Percentiles rank a stretch among this genome's conserved stretches.
Conservation (phyloP, 2,329 filamentous ascomycete species). For the Phialophora chinensis region DNA sequence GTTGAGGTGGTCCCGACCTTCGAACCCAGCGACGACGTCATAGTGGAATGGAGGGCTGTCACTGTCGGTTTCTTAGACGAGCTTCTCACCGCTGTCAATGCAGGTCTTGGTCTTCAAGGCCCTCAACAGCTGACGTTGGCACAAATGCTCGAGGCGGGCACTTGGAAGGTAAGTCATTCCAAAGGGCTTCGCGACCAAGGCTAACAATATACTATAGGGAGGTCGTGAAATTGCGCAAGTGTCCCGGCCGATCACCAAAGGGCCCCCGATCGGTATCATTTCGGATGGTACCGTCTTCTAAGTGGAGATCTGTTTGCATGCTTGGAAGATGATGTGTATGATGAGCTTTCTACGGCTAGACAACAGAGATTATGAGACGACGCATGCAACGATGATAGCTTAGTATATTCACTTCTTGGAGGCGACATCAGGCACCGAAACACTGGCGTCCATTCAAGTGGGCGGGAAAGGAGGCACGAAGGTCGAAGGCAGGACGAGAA, state of each 20-base stretch:
- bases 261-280: constrained; percentile 93
- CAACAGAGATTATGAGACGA: constrained; percentile 26
- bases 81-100: constrained; percentile 72
- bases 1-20: constrained; percentile 77
- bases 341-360: constrained; percentile 10
- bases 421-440: background rate
- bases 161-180: constrained; percentile 80
- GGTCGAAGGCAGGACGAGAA: background rate
- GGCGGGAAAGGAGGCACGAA: background rate
- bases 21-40: constrained; percentile 74
- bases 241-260: constrained; percentile 92
- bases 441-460: background rate
- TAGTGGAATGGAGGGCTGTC: constrained; percentile 78
- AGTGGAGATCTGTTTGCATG: constrained; percentile 27
- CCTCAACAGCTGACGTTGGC: constrained; percentile 75
- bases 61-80: constrained; percentile 78
- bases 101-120: constrained; percentile 70
- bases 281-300: constrained; percentile 97
- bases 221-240: constrained; percentile 96
- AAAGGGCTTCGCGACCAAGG: background rate
- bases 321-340: constrained; percentile 11
- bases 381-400: constrained; percentile 3
- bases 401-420: constrained; percentile 8
- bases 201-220: constrained; percentile 63
- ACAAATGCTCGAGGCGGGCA: constrained; percentile 92